Conservation (phyloP, 2,329 filamentous ascomycete genomes). For the Tolypocladium pustulatum region DNA sequence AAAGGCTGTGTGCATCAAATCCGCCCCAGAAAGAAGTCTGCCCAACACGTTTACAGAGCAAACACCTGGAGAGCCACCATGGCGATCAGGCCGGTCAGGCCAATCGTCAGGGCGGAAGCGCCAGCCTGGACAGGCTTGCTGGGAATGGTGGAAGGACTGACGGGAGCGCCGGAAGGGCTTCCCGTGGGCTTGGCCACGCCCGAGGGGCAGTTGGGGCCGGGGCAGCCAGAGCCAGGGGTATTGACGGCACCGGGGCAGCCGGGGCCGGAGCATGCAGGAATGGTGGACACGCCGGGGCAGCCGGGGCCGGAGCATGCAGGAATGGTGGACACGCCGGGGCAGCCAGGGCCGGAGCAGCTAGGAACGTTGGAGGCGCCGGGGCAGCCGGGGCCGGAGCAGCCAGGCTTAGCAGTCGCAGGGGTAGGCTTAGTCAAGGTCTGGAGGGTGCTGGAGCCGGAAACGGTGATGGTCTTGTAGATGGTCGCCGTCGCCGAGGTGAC, state of each 20-base stretch:
- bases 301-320: slow-evolving; percentile 13
- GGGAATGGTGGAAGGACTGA: slow-evolving; percentile 9
- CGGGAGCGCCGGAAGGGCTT: slow-evolving; percentile 3
- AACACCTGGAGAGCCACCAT: slow-evolving; percentile 16
- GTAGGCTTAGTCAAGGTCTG: slow-evolving; percentile 10
- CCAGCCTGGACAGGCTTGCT: slow-evolving; percentile 34
- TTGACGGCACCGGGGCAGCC: slow-evolving; percentile 7
- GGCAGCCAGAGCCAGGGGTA: slow-evolving; percentile 9
- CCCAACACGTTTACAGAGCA: slow-evolving; percentile 11
- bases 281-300: slow-evolving; percentile 10
- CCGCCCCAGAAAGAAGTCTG: not conserved
- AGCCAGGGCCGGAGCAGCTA: slow-evolving; percentile 13
- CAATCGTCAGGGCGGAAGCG: slow-evolving; percentile 22
- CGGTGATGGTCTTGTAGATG: slow-evolving; percentile 17
- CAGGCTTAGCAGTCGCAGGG: slow-evolving; percentile 8
- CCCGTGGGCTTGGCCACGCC: slow-evolving; percentile 10
- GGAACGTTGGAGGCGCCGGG: slow-evolving; percentile 2
- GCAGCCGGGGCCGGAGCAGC: slow-evolving; percentile 13
- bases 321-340: too few relatives aligned
- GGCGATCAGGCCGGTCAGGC: slow-evolving; percentile 15
- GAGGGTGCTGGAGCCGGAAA: slow-evolving; percentile 4
- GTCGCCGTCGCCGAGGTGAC: slow-evolving; percentile 15
- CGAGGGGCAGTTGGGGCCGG: slow-evolving; percentile 10
- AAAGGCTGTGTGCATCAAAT: not conserved
- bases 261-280: slow-evolving; percentile 13